Evolutionary conservation across 352 stramenopile genomes (phyloP), one percentile per base, ranked within the genome.

Genomic region (Thalassiosira exigua): DNA sequence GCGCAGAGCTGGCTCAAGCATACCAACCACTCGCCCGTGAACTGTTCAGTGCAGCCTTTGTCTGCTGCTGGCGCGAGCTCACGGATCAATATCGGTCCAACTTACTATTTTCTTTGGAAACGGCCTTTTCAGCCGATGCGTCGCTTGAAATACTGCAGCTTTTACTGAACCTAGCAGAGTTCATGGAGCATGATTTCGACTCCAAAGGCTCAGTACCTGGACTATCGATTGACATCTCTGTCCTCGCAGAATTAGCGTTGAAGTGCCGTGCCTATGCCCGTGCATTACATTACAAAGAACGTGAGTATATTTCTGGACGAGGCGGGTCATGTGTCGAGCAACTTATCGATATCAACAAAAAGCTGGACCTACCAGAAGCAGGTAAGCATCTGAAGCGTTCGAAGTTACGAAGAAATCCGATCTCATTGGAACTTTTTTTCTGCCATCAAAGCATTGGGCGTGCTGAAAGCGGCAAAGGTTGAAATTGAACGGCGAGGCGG

Each of bases 321-420:
- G 56, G 44, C 27, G 95, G 59, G 65, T 96, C 93, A n/a, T 98
- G 96, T 79, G 97, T 99, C n/a, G 97, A 99, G 77, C 92, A 94
- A 39, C 90, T 99, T 0, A 99, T 99, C 46, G 96, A 96, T 33
- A 99, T 99, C 50, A 99, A 99, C 87, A 98, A 99, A 58, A 98
- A 99, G 83, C 80, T 99, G 0, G n/a, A n/a, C n/a, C n/a, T n/a
- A n/a, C n/a, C n/a, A n/a, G n/a, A n/a, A n/a, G n/a, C n/a, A n/a
- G n/a, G n/a, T n/a, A n/a, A n/a, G n/a, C n/a, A n/a, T n/a, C n/a
- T n/a, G n/a, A n/a, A n/a, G n/a, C n/a, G n/a, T n/a, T n/a, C n/a
- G n/a, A n/a, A n/a, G n/a, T n/a, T n/a, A n/a, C n/a, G n/a, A n/a
- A n/a, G n/a, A n/a, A n/a, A n/a, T n/a, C n/a, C n/a, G n/a, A n/a